Base-by-base conservation (phyloP, 441 rosid genomes). In the Aquilaria agallochum region DNA sequence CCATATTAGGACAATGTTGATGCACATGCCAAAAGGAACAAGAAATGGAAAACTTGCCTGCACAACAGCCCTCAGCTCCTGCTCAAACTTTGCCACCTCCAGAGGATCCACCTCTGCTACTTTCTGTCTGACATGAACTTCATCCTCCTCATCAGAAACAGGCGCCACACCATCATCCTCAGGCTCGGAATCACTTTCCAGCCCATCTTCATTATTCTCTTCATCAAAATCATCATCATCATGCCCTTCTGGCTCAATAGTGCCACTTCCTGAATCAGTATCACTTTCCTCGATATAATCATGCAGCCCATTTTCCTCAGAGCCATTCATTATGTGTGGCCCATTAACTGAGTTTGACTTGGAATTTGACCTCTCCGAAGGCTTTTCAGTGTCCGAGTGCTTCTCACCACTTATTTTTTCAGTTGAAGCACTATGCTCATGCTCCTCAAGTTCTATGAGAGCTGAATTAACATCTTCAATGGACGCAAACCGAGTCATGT, bases 61-160 rank as follows among this genome's bases (percentile, higher is more conserved):
- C 79, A 95, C 76, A 50, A 95, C 93, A 69, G 99, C 96, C 78
- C 83, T 81, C 51, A 95, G 83, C 76, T 92, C 98, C 85, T 77
- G 79, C 67, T 90, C 98, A 73, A 95, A 95, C 77, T 74, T 81
- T 2, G 87, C 92, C 58, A 75, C 79, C 78, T 95, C 99, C 70
- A 69, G 78, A 62, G 92, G 98, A 70, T 95, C 95, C 44, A 83
- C 88, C 69, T 87, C 88, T 2, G 95, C 80, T 36, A 80, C 78
- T 74, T 82, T 89, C 78, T 90, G 98, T 72, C 96, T 87, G 45
- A 95, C 89, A 66, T 68, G 95, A 63, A 92, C 92, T 71, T 88
- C 94, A 69, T 88, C 88, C 58, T 89, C 99, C 72, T 90, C 98
- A 48, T 90, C 96, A 44, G 91, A 88, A 74, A 82, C 95, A 65